Conservation (phyloP, 202 grass and related monocot species). For the Panicum virgatum region DNA sequence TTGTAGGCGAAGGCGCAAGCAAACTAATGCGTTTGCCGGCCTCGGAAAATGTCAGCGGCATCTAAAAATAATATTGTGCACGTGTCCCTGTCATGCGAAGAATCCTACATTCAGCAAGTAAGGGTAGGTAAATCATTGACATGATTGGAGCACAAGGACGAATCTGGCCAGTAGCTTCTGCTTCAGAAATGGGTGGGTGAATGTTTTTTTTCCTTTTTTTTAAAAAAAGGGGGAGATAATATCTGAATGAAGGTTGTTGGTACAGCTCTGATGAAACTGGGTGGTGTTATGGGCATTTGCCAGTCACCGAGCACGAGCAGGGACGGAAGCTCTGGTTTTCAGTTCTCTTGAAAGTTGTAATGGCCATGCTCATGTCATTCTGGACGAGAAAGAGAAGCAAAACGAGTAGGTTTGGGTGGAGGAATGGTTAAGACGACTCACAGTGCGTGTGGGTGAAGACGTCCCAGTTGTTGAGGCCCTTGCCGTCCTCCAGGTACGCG, state of each 20-base stretch:
- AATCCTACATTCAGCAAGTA: not conserved
- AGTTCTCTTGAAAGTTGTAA: not conserved
- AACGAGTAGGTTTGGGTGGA: not conserved
- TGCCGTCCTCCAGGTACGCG: slow-evolving; percentile 64
- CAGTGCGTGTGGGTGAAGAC: slow-evolving; percentile 50
- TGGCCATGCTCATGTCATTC: not conserved
- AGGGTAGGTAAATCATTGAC: not conserved
- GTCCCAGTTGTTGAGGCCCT: slow-evolving; percentile 64
- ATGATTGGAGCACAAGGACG: no score
- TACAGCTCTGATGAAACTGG: not conserved
- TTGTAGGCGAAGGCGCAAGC: no score
- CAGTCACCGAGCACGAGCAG: not conserved
- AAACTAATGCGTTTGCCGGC: not conserved
- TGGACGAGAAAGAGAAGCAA: not conserved
- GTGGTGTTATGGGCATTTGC: not conserved
- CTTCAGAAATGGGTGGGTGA: no score
- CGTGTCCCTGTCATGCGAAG: not conserved
- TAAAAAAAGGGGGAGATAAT: no score
- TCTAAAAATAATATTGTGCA: not conserved
- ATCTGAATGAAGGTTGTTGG: not conserved
- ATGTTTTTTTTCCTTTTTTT: no score
- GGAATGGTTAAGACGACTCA: slow-evolving; percentile 17
- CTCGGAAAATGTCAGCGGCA: not conserved
- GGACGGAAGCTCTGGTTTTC: not conserved
- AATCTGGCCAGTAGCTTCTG: no score